Base-by-base conservation (phyloP, 768 basidiomycete species). In the Boletus subparvulus region DNA sequence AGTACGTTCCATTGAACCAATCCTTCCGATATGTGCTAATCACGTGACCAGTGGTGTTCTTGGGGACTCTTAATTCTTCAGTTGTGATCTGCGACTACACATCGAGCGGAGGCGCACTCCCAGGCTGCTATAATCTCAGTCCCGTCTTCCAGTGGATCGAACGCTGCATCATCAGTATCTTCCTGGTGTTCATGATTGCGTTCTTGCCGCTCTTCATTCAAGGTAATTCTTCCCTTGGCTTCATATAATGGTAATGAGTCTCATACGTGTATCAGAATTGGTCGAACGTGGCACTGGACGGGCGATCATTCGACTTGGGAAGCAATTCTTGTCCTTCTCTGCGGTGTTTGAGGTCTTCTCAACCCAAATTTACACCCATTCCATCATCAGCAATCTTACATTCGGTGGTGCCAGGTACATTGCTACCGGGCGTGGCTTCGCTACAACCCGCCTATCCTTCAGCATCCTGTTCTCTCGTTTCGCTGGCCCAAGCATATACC, bases 351-450 rank as follows among this genome's bases (percentile, higher is more conserved):
- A 99, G 71, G 90, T 99, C 59, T 99, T 98, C 77, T 89, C 92
- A 14, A 99, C 97, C 1, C 96, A 98, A 73, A 98, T 99, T 66
- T 95, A 93, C 71, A 94, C 94, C 45, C 93, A 98, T 69, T 98
- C 97, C 28, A 98, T 99, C 73, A 78, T 97, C 60, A 96, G 87
- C 74, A 96, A 99, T 74, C 77, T 99, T 76, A 96, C 92, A 6
- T 98, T 97, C 58, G 97, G 97, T 74, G 97, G 97, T 47, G 97
- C 97, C 44, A 85, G 97, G 50, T 99, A 98, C 75, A 99, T 99
- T 62, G 94, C 97, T 16, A 99, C 96, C 24, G 97, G 97, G 47
- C 92, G 97, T 82, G 97, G 97, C 40, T 99, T 99, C 69, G 97
- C 97, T 28, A 98, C 96, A 6, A 91, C 93, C 21, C 82, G 97